These are phyloP conservation scores for Dissophora globulifera DNA, from an alignment of 192 early-diverging fungal genomes.

Conservation along the genomic window DNA sequence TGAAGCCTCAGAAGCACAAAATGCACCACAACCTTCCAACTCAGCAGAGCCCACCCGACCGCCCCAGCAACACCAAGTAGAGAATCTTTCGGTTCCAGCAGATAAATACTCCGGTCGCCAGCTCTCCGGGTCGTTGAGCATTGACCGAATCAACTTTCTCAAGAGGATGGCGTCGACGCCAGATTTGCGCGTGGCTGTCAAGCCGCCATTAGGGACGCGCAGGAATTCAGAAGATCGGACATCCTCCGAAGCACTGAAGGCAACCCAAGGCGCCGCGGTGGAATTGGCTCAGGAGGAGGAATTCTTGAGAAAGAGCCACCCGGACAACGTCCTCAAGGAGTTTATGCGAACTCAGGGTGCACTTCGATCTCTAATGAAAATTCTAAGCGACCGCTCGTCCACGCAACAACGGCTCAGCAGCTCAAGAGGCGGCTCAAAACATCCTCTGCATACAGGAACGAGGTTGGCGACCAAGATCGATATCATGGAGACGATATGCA, in stretches of 20 bases:
- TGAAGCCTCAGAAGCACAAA: slow-evolving; percentile 2
- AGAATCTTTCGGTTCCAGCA: not conserved
- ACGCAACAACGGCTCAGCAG: not conserved
- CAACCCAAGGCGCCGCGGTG: slow-evolving; percentile 33
- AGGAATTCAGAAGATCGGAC: slow-evolving; percentile 46
- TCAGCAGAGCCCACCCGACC: not conserved
- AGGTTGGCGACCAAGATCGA: slow-evolving; percentile 49
- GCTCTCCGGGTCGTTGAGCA: not conserved
- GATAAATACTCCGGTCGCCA: not conserved
- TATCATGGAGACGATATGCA: slow-evolving; percentile 56
- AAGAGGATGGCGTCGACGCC: slow-evolving; percentile 42
- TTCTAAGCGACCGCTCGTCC: slow-evolving; percentile 20
- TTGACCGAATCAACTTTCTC: slow-evolving; percentile 6
- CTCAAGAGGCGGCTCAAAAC: slow-evolving; percentile 17
- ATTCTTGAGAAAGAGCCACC: slow-evolving; percentile 38
- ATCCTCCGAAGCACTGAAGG: slow-evolving; percentile 17
- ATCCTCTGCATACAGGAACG: slow-evolving; percentile 19
- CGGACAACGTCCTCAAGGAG: slow-evolving; percentile 53
- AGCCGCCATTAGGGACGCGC: slow-evolving; percentile 14
- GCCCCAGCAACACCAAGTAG: not conserved
- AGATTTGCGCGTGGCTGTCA: slow-evolving; percentile 26
- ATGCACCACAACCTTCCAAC: not conserved
- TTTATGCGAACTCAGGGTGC: slow-evolving; percentile 55
- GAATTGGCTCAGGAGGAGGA: slow-evolving; percentile 50
- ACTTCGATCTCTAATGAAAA: slow-evolving; percentile 40